Percentiles rank a stretch among this genome's conserved stretches.
Conservation (phyloP, 1,284 basidiomycete genomes). For the Cryptococcus sp. region DNA sequence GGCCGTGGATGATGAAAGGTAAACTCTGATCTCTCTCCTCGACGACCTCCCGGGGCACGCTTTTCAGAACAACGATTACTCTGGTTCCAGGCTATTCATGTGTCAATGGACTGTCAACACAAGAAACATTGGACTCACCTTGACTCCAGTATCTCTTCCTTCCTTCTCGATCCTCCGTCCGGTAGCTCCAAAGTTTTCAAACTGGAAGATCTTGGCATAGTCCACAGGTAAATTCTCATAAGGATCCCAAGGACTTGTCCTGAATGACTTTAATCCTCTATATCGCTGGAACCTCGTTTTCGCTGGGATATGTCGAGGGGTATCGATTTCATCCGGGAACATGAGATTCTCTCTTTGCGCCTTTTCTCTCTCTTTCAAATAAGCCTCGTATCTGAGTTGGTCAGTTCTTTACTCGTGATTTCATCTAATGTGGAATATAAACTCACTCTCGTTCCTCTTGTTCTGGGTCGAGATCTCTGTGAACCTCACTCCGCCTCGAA, state of each 20-base stretch:
- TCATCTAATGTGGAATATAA: background rate
- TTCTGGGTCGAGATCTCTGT: constrained; percentile 57
- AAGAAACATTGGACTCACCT: constrained; percentile 52
- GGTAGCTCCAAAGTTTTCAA: constrained; percentile 88
- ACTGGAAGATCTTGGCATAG: constrained; percentile 94
- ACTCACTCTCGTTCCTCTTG: constrained; percentile 79
- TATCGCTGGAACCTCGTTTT: constrained; percentile 85
- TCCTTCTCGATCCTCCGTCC: constrained; percentile 67
- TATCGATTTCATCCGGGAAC: constrained; percentile 98
- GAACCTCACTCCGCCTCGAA: constrained; percentile 40
- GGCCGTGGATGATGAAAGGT: constrained; percentile 72
- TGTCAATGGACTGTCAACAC: background rate
- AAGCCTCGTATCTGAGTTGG: constrained; percentile 59
- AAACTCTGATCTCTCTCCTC: constrained; percentile 50
- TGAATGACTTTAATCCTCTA: constrained; percentile 84
- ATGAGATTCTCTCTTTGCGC: constrained; percentile 68
- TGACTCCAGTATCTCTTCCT: constrained; percentile 62
- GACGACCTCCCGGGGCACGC: constrained; percentile 57
- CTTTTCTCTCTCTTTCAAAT: constrained; percentile 57
- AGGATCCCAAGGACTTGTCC: constrained; percentile 95
- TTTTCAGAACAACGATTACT: constrained; percentile 67
- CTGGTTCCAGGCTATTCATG: constrained; percentile 65
- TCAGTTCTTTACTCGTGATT: background rate
- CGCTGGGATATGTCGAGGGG: constrained; percentile 81
- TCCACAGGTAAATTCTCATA: constrained; percentile 93